Evolutionary conservation across 1,284 basidiomycete genomes (phyloP).

Genomic region (Pseudozyma sp.): DNA sequence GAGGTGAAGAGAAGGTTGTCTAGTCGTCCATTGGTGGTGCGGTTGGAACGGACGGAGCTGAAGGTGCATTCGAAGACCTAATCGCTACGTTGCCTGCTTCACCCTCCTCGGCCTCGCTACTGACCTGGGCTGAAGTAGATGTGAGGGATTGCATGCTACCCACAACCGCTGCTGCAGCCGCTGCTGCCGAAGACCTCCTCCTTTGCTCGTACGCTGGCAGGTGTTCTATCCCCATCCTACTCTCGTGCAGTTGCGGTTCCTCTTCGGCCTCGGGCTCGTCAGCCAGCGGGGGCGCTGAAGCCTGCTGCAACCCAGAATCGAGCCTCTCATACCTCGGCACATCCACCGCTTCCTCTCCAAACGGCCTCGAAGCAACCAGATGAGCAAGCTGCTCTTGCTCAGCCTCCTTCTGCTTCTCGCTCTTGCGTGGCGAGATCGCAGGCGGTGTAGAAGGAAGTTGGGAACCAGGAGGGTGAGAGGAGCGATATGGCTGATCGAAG

Average conservation of each 20-base stretch:
- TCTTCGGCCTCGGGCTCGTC: conserved; percentile 5
- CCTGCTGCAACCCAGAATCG: background rate
- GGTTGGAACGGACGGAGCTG: conserved; percentile 14
- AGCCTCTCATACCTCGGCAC: conserved; percentile 34
- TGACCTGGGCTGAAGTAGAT: too few species aligned
- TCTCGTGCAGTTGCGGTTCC: background rate
- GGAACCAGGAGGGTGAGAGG: conserved; percentile 15
- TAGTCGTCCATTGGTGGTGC: conserved; percentile 15
- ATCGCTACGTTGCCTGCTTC: background rate
- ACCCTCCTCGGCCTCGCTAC: too few species aligned
- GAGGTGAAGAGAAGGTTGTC: background rate
- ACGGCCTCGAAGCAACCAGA: conserved; percentile 32
- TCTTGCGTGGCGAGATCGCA: conserved; percentile 18
- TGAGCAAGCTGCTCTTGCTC: conserved; percentile 39
- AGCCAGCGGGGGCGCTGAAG: conserved; percentile 22
- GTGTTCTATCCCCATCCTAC: background rate
- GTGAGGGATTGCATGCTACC: too few species aligned
- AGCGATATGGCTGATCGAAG: conserved; percentile 54
- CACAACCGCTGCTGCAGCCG: background rate
- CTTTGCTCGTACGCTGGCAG: conserved; percentile 26
- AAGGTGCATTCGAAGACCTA: background rate
- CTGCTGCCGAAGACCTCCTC: background rate
- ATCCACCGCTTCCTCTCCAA: conserved; percentile 2
- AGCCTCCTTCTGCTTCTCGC: conserved; percentile 45
- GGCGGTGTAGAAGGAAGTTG: conserved; percentile 4